Conservation (phyloP, 805 yeast genomes). For the Saccharomyces cerevisiae region DNA sequence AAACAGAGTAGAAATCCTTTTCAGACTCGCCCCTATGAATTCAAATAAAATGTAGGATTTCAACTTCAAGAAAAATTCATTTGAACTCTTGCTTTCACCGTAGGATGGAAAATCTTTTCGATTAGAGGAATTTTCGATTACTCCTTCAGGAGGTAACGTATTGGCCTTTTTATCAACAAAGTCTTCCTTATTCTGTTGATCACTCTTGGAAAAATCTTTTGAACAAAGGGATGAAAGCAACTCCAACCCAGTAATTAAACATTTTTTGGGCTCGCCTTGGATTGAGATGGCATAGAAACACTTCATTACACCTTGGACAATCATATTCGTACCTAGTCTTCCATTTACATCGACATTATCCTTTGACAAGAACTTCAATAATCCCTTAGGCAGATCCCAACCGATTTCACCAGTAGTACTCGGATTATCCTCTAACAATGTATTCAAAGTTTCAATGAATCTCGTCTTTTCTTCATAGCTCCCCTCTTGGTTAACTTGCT, state of each 20-base stretch:
- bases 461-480: constrained; percentile 38
- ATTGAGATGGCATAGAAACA: constrained; percentile 56
- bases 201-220: constrained; percentile 4
- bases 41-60: constrained; percentile 63
- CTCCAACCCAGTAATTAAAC: constrained; percentile 65
- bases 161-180: constrained; percentile 1
- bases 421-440: constrained; percentile 38
- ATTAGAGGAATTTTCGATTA: constrained; percentile 7
- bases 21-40: constrained; percentile 49
- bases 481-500: constrained; percentile 16
- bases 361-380: constrained; percentile 45
- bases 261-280: constrained; percentile 73
- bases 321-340: constrained; percentile 18
- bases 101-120: not conserved
- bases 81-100: constrained; percentile 6
- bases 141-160: constrained; percentile 1
- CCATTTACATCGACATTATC: constrained; percentile 29
- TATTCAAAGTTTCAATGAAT: constrained; percentile 40
- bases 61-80: constrained; percentile 38
- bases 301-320: constrained; percentile 34
- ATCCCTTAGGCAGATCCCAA: constrained; percentile 80
- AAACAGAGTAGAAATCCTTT: constrained; percentile 54
- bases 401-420: constrained; percentile 61
- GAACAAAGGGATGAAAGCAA: constrained; percentile 32
- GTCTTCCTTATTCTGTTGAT: constrained; percentile 3